These are phyloP conservation scores for Omphalotus guepiniiformis DNA, from an alignment of 768 basidiomycete species.

Conservation along the genomic window DNA sequence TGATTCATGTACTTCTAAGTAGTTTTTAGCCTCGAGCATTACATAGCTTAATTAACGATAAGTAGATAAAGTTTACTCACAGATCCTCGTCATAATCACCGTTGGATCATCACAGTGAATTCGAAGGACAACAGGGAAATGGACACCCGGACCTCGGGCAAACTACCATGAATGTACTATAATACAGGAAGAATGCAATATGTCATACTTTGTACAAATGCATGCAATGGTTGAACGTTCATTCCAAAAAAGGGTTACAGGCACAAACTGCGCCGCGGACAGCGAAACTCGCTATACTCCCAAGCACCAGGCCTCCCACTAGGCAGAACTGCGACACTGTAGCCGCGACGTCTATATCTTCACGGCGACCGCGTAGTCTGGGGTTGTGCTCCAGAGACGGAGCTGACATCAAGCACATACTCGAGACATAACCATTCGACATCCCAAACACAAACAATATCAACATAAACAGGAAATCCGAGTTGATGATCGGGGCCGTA, in stretches of 20 bases:
- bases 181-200: too few species aligned
- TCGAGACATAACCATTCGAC: slow-evolving; percentile 78
- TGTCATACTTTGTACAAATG: too few species aligned
- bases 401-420: slow-evolving; percentile 77
- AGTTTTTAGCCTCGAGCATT: too few species aligned
- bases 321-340: slow-evolving; percentile 77
- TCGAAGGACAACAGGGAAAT: too few species aligned
- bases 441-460: slow-evolving; percentile 71
- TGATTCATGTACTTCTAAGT: too few species aligned
- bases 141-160: too few species aligned
- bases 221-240: too few species aligned
- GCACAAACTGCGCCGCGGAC: slow-evolving; percentile 64
- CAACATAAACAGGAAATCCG: slow-evolving; percentile 71
- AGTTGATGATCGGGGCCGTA: slow-evolving; percentile 56
- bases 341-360: slow-evolving; percentile 84
- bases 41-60: too few species aligned
- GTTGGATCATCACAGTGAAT: too few species aligned
- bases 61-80: too few species aligned
- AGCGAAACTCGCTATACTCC: slow-evolving; percentile 79
- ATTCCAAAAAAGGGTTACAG: slow-evolving; percentile 65
- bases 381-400: slow-evolving; percentile 81
- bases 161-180: too few species aligned
- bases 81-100: too few species aligned
- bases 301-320: slow-evolving; percentile 69
- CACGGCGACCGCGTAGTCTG: slow-evolving; percentile 56